Conservation (phyloP, 2,329 filamentous ascomycete genomes). For the Xylariaceae sp. region DNA sequence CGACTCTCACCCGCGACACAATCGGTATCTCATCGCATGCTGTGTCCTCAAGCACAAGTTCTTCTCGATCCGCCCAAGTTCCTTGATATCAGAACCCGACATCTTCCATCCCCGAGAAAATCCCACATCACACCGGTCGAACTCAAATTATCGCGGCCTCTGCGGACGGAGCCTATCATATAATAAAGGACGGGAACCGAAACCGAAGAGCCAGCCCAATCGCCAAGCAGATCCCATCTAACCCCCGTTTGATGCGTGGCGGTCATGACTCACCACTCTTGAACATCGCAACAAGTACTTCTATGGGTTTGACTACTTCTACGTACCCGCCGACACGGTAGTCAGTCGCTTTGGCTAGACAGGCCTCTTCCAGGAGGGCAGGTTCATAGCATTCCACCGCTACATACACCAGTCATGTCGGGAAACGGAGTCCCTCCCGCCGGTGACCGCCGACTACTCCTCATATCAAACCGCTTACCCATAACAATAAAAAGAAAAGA, state of each 20-base stretch:
- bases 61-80: neutral
- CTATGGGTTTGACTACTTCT: neutral
- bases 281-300: neutral
- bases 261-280: neutral
- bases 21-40: neutral
- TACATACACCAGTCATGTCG: slow-evolving; percentile 18
- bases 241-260: neutral
- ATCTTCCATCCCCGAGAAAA: neutral
- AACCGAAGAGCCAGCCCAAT: neutral
- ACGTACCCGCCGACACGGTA: neutral
- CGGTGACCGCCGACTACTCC: slow-evolving; percentile 54
- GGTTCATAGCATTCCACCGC: neutral
- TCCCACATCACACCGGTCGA: neutral
- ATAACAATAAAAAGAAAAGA: slow-evolving; percentile 94
- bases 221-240: neutral
- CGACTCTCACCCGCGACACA: neutral
- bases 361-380: neutral
- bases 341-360: neutral
- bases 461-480: slow-evolving; percentile 90
- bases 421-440: slow-evolving; percentile 24
- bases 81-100: neutral
- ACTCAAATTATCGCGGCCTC: neutral
- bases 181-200: neutral
- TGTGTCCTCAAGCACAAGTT: neutral
- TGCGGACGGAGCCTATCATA: neutral